These are phyloP conservation scores for Cladorrhinum sp. DNA, from an alignment of 2,329 filamentous ascomycete genomes.

Conservation along the genomic window DNA sequence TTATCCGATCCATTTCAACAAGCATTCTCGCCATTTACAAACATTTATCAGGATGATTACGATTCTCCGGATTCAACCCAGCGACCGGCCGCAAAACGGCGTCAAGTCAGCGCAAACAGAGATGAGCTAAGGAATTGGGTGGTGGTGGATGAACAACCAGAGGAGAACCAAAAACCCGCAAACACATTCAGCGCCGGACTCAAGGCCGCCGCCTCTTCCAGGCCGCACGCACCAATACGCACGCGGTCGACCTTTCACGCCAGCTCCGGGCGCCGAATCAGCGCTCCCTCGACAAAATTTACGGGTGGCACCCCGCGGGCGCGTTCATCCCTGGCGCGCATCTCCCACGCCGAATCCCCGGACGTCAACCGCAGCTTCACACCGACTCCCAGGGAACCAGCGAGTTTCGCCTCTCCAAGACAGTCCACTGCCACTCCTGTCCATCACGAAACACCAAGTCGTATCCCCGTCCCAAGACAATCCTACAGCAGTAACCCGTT, in stretches of 20 bases:
- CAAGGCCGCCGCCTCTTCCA: constrained; percentile 15
- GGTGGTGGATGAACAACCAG: constrained; percentile 51
- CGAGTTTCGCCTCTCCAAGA: constrained; percentile 50
- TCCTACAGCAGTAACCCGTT: constrained; percentile 14
- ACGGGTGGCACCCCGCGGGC: constrained; percentile 26
- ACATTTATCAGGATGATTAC: constrained; percentile 19
- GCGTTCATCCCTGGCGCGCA: constrained; percentile 31
- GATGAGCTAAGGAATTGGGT: constrained; percentile 70
- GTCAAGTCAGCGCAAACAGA: constrained; percentile 49
- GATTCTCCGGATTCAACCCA: constrained; percentile 42
- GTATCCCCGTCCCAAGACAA: constrained; percentile 41
- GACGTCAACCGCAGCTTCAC: constrained; percentile 9
- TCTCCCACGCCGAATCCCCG: constrained; percentile 48
- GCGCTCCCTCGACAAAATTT: constrained; percentile 39
- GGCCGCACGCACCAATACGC: neutral
- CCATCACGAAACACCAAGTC: constrained; percentile 39
- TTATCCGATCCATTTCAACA: constrained; percentile 21
- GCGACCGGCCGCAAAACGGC: constrained; percentile 49
- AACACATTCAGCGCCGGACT: constrained; percentile 23
- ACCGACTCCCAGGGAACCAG: constrained; percentile 42
- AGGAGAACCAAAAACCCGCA: constrained; percentile 23
- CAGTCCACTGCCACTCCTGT: constrained; percentile 36
- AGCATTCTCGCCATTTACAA: constrained; percentile 29
- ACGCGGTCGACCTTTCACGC: constrained; percentile 15
- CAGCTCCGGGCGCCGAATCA: constrained; percentile 42